Conservation (phyloP, 768 basidiomycete species). For the Trametes cinnabarina region DNA sequence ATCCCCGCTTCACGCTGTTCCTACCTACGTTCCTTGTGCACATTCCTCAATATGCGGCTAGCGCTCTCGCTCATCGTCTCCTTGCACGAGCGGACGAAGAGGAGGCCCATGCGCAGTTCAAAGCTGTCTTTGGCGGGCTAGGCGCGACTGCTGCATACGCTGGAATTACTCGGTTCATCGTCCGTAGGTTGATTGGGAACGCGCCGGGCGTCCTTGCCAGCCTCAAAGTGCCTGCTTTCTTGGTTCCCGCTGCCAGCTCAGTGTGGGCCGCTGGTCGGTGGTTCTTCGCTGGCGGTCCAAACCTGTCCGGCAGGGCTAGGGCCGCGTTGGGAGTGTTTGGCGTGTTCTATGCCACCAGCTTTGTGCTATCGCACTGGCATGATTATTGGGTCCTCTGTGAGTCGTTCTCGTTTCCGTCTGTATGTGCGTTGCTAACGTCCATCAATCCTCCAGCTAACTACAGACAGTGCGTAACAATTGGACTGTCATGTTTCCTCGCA, state of each 20-base stretch:
- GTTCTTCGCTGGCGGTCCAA: conserved; percentile 1
- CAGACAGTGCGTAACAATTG: conserved; percentile 25
- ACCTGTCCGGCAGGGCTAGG: conserved; percentile 1
- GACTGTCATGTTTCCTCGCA: background rate
- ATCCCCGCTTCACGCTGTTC: conserved; percentile 83
- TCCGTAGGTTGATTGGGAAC: background rate
- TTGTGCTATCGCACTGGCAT: conserved; percentile 46
- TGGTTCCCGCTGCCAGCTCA: background rate
- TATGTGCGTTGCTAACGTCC: too few species aligned
- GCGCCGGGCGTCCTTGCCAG: background rate
- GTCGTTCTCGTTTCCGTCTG: too few species aligned
- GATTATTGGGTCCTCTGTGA: conserved; percentile 39
- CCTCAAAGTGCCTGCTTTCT: background rate
- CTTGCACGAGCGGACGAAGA: conserved; percentile 67
- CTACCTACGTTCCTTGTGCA: conserved; percentile 79
- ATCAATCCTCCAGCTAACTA: conserved; percentile 24
- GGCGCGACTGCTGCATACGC: conserved; percentile 18
- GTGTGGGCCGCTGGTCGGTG: conserved; percentile 1
- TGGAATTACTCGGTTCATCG: conserved; percentile 6
- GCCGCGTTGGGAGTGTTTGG: conserved; percentile 16
- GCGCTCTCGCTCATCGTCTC: conserved; percentile 64
- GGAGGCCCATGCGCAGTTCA: conserved; percentile 94
- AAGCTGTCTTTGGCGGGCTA: conserved; percentile 71
- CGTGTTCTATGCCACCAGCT: conserved; percentile 28
- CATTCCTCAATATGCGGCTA: conserved; percentile 80